Evolutionary conservation across 1,139 yeast species (phyloP).

Genomic region (Yamadazyma conglobata): DNA sequence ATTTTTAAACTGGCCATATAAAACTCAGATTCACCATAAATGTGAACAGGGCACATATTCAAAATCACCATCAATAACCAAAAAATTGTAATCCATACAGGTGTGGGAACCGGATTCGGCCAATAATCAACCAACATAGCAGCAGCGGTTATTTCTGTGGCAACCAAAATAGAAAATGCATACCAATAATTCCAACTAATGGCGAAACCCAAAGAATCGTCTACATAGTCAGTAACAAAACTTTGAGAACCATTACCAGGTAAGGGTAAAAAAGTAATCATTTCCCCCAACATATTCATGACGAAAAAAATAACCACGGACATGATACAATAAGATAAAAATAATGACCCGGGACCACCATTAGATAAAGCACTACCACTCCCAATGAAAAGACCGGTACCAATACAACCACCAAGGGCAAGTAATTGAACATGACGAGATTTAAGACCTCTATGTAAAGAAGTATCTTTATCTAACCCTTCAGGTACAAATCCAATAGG

Average conservation of each 20-base stretch:
- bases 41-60: conserved; percentile 44
- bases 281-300: conserved; percentile 59
- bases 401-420: conserved; percentile 40
- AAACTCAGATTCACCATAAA: conserved; percentile 65
- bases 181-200: conserved; percentile 48
- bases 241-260: conserved; percentile 45
- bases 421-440: conserved; percentile 37
- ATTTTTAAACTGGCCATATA: conserved; percentile 60
- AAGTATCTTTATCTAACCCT: conserved; percentile 8
- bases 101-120: conserved; percentile 47
- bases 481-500: conserved; percentile 2
- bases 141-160: conserved; percentile 53
- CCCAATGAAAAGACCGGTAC: conserved; percentile 45
- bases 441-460: conserved; percentile 14
- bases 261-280: conserved; percentile 56
- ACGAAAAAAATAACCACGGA: conserved; percentile 51
- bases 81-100: conserved; percentile 55
- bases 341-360: conserved; percentile 52
- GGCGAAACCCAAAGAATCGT: conserved; percentile 42
- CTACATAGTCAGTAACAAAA: conserved; percentile 34
- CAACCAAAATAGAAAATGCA: conserved; percentile 46
- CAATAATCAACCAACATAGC: conserved; percentile 54
- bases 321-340: conserved; percentile 47
- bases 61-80: conserved; percentile 34
- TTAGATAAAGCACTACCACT: conserved; percentile 42